Percentiles rank a stretch among this genome's conserved stretches.
phyloP scores from a whole-genome alignment of 2,329 filamentous ascomycete genomes.

The Ophiostoma australiae region DNA sequence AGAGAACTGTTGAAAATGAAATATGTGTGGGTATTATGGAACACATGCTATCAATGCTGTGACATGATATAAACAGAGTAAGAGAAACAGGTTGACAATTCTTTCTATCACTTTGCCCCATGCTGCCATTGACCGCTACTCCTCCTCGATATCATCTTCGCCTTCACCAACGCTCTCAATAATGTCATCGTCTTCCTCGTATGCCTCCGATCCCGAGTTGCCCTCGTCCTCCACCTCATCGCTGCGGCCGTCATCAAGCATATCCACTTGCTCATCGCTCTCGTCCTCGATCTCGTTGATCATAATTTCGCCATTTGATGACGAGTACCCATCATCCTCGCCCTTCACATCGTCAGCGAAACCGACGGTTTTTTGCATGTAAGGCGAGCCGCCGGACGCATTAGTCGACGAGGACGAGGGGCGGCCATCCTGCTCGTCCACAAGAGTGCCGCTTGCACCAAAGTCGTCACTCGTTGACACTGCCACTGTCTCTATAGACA shows the following conservation, averaged over 20 bases:
- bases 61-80: background rate
- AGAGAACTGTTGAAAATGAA: background rate
- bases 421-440: conserved; percentile 2
- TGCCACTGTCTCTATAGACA: background rate
- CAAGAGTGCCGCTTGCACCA: background rate
- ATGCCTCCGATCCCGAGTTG: conserved; percentile 7
- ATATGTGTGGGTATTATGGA: background rate
- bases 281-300: conserved; percentile 11
- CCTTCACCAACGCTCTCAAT: conserved; percentile 8
- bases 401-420: conserved; percentile 23
- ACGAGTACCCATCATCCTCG: conserved; percentile 27
- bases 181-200: conserved; percentile 12
- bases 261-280: background rate
- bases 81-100: background rate
- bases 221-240: background rate
- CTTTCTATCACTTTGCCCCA: background rate
- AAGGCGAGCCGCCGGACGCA: conserved; percentile 22
- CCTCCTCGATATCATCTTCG: background rate
- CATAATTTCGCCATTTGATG: conserved; percentile 1
- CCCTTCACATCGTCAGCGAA: conserved; percentile 54
- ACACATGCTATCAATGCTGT: background rate
- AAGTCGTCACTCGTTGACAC: background rate
- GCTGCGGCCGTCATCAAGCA: background rate
- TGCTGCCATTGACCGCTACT: background rate
- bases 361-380: conserved; percentile 52